Evolutionary conservation across 2,329 filamentous ascomycete genomes (phyloP).

Genomic region (Cladosporium colombiae): DNA sequence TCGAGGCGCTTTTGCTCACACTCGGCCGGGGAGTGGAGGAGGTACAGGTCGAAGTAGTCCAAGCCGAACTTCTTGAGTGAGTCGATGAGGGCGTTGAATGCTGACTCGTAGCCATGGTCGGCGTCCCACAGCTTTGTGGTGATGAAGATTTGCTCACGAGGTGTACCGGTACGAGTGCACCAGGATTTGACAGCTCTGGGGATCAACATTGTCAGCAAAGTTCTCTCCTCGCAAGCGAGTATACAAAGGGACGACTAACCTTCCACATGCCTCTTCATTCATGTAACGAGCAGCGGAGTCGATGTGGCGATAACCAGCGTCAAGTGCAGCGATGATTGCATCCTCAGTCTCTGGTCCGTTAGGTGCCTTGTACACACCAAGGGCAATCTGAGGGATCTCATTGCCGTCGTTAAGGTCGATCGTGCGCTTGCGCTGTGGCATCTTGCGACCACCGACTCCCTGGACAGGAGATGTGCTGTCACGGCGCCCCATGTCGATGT

Average conservation of each 20-base stretch:
- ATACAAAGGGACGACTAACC: neutral
- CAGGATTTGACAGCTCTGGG: constrained; percentile 49
- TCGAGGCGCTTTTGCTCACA: constrained; percentile 60
- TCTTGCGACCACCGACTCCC: constrained; percentile 23
- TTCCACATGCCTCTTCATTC: constrained; percentile 48
- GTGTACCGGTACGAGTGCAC: constrained; percentile 46
- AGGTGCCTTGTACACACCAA: constrained; percentile 44
- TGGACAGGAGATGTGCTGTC: constrained; percentile 15
- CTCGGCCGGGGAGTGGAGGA: constrained; percentile 48
- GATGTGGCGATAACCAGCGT: constrained; percentile 56
- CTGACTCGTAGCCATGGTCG: constrained; percentile 35
- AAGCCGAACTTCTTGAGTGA: constrained; percentile 44
- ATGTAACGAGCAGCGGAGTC: constrained; percentile 51
- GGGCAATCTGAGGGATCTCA: constrained; percentile 41
- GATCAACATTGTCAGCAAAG: neutral
- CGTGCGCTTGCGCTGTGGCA: constrained; percentile 27
- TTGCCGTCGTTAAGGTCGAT: constrained; percentile 42
- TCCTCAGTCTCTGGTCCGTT: constrained; percentile 39
- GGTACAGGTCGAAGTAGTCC: constrained; percentile 48
- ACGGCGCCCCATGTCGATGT: constrained; percentile 24
- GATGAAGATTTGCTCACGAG: constrained; percentile 42
- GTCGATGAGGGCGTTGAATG: constrained; percentile 39
- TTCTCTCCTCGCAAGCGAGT: neutral
- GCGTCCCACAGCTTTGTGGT: constrained; percentile 46
- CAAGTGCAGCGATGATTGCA: constrained; percentile 43